Percentiles rank a stretch among this genome's conserved stretches.
These are phyloP conservation scores for Dictyostelium capitatum DNA, from an alignment of 78 protist species.

Conservation along the genomic window DNA sequence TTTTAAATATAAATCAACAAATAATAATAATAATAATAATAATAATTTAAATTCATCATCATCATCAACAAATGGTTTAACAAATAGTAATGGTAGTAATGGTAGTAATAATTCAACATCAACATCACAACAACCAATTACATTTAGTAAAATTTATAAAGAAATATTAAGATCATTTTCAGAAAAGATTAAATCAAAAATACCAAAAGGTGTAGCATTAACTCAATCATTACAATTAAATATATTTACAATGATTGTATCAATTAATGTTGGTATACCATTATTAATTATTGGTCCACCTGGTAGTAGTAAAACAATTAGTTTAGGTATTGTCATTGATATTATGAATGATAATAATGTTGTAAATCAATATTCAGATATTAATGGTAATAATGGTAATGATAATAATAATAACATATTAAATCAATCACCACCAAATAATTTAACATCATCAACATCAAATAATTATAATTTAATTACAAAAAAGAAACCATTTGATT, in stretches of 20 bases:
- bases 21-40: too few species aligned
- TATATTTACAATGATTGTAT: conserved; percentile 23
- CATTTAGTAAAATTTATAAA: conserved; percentile 26
- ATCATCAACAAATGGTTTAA: background rate
- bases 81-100: background rate
- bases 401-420: background rate
- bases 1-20: background rate
- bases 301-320: conserved; percentile 30
- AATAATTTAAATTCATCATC: too few species aligned
- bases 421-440: background rate
- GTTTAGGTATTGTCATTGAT: conserved; percentile 34
- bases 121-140: conserved; percentile 12
- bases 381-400: background rate
- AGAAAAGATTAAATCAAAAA: conserved; percentile 46
- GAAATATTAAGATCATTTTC: conserved; percentile 26
- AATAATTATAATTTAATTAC: background rate
- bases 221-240: conserved; percentile 36
- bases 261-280: conserved; percentile 18
- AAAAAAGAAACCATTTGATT: conserved; percentile 1
- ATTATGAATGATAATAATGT: conserved; percentile 55
- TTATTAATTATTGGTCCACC: conserved; percentile 60
- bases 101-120: too few species aligned
- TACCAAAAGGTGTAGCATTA: conserved; percentile 36
- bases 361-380: background rate
- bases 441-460: background rate